Base-by-base conservation (phyloP, 192 early-diverging fungal species). In the Ambispora gerdemannii region DNA sequence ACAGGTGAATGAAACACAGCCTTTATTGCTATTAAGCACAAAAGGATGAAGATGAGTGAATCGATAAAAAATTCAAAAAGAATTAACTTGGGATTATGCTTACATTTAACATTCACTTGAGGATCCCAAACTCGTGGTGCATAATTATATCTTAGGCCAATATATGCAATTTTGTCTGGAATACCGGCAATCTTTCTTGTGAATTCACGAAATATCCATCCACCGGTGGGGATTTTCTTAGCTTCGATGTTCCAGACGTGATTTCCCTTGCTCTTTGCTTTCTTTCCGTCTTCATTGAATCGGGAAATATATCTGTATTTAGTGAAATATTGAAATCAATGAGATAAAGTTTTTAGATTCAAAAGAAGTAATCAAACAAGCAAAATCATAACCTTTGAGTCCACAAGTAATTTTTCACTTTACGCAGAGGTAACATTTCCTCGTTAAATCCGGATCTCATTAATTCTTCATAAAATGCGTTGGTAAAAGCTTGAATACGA, bases 231-330 rank as follows among this genome's bases (percentile, higher is more conserved):
- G 0, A 85, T 87, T 70, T 90, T 91, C 52, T 88, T 88, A 20
- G 90, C 90, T 71, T 92, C 90, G 63, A 92, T 89, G 43, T 90
- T 89, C 90, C 90, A 91, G 34, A 92, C 89, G 59, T 89, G 88
- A 50, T 86, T 87, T 24, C 91, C 91, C 74, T 92, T 92, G 73
- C 83, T 86, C 66, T 92, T 92, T 38, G 88, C 83, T 67, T 90
- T 91, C 69, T 86, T 87, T 52, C 91, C 91, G 56, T 91, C 89
- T 66, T 90, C 91, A 73, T 90, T 92, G 80, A 89, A 92, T 50
- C 91, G 82, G 33, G 84, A 88, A 61, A 92, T 92, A 76, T 89
- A 91, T 35, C 76, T 76, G 20, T 56, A 73, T 20, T 22, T 3
- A 4, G 3, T 11, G 2, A 32, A 30, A 60, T 32, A 27, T 20